These are phyloP conservation scores for Neolentinus lepideus DNA, from an alignment of 1,284 basidiomycete species.

Conservation along the genomic window DNA sequence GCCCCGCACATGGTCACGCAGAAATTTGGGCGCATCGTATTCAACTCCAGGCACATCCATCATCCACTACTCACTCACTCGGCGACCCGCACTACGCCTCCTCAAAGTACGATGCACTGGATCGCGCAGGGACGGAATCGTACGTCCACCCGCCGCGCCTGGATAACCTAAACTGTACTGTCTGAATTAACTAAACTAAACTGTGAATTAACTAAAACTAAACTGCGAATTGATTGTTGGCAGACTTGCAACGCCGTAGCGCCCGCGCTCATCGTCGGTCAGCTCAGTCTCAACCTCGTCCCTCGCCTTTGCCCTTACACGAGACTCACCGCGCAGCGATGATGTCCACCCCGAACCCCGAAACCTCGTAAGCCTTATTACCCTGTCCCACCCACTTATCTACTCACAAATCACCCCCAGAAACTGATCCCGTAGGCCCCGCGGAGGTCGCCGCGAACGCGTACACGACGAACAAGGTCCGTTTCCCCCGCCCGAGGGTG, in stretches of 20 bases:
- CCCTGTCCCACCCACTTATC: not conserved
- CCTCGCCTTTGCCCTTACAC: not conserved
- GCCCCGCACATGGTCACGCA: conserved; percentile 42
- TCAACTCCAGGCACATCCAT: conserved; percentile 40
- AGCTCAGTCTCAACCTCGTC: not conserved
- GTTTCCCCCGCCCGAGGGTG: conserved; percentile 8
- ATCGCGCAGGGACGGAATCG: conserved; percentile 43
- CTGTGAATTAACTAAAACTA: not conserved
- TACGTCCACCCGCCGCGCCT: too few relatives aligned
- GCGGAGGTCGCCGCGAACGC: conserved; percentile 39
- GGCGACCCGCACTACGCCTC: conserved; percentile 51
- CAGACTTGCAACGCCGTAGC: conserved; percentile 49
- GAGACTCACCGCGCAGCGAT: conserved; percentile 27
- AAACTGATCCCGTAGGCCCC: conserved; percentile 39
- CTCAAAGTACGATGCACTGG: conserved; percentile 48
- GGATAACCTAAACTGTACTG: too few relatives aligned
- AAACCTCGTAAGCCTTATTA: conserved; percentile 22
- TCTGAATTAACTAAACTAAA: not conserved
- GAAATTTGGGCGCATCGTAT: conserved; percentile 42
- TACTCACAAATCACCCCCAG: conserved; percentile 15
- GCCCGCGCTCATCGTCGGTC: conserved; percentile 42
- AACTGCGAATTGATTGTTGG: not conserved
- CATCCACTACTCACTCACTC: too few relatives aligned
- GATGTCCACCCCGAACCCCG: conserved; percentile 31
- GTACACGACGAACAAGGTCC: conserved; percentile 51